Evolutionary conservation across 306 rosid genomes (phyloP).

Genomic region (Lagenaria siceraria): DNA sequence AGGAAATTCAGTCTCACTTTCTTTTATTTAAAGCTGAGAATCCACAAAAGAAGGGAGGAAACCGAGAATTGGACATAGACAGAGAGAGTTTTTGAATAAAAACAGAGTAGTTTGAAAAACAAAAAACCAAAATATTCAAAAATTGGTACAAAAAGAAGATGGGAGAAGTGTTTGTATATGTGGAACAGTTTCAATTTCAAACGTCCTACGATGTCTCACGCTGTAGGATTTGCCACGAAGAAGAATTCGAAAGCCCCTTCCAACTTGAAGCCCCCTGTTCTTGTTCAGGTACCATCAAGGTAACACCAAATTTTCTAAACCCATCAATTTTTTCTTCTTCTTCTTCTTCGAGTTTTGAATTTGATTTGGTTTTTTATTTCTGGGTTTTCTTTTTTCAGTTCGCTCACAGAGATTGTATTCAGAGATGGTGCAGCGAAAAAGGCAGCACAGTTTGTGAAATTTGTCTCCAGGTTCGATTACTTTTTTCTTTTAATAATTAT

Average conservation of each 20-base stretch:
- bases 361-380: not conserved
- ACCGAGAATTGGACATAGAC: not conserved
- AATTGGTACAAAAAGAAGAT: conserved; percentile 14
- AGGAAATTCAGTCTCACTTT: conserved; percentile 14
- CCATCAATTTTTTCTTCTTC: not conserved
- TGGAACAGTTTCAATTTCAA: conserved; percentile 38
- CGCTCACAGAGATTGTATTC: conserved; percentile 97
- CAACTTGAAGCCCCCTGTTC: conserved; percentile 89
- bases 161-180: conserved; percentile 53
- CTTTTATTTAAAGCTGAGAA: conserved; percentile 25
- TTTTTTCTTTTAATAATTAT: not conserved
- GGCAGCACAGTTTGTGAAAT: conserved; percentile 81
- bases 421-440: conserved; percentile 93
- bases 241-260: conserved; percentile 44
- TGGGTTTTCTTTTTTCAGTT: conserved; percentile 25
- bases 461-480: conserved; percentile 66
- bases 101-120: not conserved
- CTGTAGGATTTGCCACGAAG: conserved; percentile 96
- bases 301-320: not conserved
- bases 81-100: not conserved
- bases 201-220: conserved; percentile 23
- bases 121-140: not conserved
- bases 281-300: conserved; percentile 96
- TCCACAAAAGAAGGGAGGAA: not conserved
- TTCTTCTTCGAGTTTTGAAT: not conserved